These are phyloP conservation scores for Licmophora abbreviata DNA, from an alignment of 108 stramenopile species.

Conservation along the genomic window DNA sequence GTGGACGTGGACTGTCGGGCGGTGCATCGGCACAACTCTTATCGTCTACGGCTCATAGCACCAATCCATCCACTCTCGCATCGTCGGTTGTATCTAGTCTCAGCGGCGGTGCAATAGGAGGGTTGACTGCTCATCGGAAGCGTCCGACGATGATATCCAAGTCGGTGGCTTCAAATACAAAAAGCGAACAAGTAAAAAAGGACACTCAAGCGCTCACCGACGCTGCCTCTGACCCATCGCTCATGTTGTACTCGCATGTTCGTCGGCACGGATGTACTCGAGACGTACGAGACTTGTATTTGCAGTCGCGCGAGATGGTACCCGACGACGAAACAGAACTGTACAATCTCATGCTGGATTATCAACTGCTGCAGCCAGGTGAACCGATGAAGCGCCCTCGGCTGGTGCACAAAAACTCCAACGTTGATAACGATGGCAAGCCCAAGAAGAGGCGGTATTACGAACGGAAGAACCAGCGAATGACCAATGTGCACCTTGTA, in stretches of 20 bases:
- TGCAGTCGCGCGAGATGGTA: conserved; percentile 40
- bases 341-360: conserved; percentile 37
- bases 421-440: conserved; percentile 78
- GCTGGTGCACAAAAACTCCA: conserved; percentile 49
- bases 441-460: conserved; percentile 82
- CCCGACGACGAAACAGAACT: conserved; percentile 60
- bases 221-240: conserved; percentile 56
- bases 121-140: conserved; percentile 5
- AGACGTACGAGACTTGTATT: conserved; percentile 74
- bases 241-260: conserved; percentile 57
- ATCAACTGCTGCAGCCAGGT: conserved; percentile 72
- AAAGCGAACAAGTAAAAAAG: neutral
- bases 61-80: conserved; percentile 55
- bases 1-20: conserved; percentile 24
- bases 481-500: conserved; percentile 82
- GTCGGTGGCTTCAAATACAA: neutral
- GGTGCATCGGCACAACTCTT: conserved; percentile 48
- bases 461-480: conserved; percentile 73
- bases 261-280: conserved; percentile 81
- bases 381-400: conserved; percentile 65
- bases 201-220: conserved; percentile 24
- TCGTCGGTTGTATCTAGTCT: conserved; percentile 19
- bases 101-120: conserved; percentile 7
- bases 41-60: conserved; percentile 54
- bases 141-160: neutral